Base-by-base conservation (phyloP, 148 eudicot species). In the Fallopia convolvulus region DNA sequence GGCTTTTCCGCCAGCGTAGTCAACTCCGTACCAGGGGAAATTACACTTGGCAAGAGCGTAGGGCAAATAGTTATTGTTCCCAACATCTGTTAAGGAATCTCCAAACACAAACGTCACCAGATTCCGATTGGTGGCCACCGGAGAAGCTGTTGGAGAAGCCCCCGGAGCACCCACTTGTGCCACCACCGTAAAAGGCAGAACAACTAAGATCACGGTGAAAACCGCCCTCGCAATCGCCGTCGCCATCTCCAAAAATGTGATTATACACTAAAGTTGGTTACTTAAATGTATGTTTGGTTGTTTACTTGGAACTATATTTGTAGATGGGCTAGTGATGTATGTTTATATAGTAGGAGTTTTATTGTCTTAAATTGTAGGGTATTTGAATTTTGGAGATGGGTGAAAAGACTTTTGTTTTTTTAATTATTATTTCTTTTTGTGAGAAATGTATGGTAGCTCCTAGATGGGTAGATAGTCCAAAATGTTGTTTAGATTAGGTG, bases 11-110 rank as follows among this genome's bases (percentile, higher is more conserved):
- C 92, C 97, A 0, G 55, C 32, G 55, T 75, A 94, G 77, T 94
- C 98, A 53, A 94, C 76, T 0, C 98, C 98, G 30, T 94, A 94
- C 77, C 79, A 88, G 0, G 97, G 95, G 81, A 68, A 94, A 76
- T 94, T 85, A 49, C 95, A 85, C 86, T 77, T 94, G 9, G 98
- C 98, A 11, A 94, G 92, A 1, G 98, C 91, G 79, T 83, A 83
- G 20, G 82, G 88, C 75, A 94, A 78, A 80, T 81, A 88, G 49
- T 94, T 94, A 82, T 94, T 94, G 80, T 94, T 94, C 15, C 98
- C 98, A 23, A 94, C 98, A 83, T 94, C 98, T 2, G 98, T 87
- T 79, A 94, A 87, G n/a, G 98, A 92, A 81, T 94, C 98, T 11
- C 98, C 98, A 61, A 94, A 94, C n/a, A 92, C 74, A 77, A 71